phyloP scores from a whole-genome alignment of 352 stramenopile genomes.

The Globisporangium iwayamae region DNA sequence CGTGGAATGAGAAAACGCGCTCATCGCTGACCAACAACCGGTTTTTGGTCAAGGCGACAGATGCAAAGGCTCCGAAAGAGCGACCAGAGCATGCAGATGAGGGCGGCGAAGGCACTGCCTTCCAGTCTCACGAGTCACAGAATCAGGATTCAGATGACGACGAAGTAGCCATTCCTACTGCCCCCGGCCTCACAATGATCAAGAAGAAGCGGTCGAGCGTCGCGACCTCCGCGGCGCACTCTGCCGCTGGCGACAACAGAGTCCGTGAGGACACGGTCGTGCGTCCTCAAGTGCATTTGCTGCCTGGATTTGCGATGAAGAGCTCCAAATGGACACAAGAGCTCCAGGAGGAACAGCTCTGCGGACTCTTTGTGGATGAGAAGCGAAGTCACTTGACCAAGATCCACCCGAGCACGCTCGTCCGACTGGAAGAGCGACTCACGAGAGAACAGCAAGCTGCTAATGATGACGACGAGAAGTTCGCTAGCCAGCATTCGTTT shows the following conservation, averaged over 20 bases:
- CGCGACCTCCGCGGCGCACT: conserved; percentile 2
- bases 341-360: conserved; percentile 38
- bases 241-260: background rate
- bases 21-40: conserved; percentile 42
- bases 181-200: conserved; percentile 9
- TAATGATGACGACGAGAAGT: background rate
- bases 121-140: conserved; percentile 6
- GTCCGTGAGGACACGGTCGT: conserved; percentile 5
- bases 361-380: conserved; percentile 44
- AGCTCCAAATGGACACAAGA: conserved; percentile 34
- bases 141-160: conserved; percentile 5
- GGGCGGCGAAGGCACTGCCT: background rate
- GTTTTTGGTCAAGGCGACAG: conserved; percentile 26
- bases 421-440: conserved; percentile 52
- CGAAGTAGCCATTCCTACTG: background rate
- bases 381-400: conserved; percentile 28
- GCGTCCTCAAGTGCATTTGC: conserved; percentile 16
- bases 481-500: background rate
- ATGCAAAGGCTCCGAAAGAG: background rate
- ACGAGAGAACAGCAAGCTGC: conserved; percentile 22
- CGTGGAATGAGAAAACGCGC: conserved; percentile 18
- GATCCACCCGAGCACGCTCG: conserved; percentile 45
- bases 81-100: conserved; percentile 3
- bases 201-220: conserved; percentile 17
- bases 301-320: conserved; percentile 17